These are phyloP conservation scores for Astrephomene gubernaculifera DNA, from an alignment of 139 green algal species.

Conservation along the genomic window DNA sequence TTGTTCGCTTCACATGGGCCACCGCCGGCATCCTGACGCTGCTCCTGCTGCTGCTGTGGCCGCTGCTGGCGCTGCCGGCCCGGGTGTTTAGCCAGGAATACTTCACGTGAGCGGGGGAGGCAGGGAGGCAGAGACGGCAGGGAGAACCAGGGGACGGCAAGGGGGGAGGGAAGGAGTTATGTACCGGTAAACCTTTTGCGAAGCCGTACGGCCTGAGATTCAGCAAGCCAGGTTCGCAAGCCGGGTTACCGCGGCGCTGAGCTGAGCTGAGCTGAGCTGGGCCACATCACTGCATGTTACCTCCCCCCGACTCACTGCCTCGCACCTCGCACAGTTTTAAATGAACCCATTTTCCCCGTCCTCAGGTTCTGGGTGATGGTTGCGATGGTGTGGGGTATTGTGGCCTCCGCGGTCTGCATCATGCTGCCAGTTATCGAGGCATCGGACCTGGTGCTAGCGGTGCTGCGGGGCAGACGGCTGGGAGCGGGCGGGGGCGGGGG, in stretches of 20 bases:
- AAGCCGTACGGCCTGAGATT: no score
- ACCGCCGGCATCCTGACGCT: constrained; percentile 68
- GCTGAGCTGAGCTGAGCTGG: no score
- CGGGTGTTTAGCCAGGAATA: constrained; percentile 71
- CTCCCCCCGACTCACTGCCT: no score
- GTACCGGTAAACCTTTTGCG: no score
- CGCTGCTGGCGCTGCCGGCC: constrained; percentile 73
- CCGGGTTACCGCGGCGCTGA: no score
- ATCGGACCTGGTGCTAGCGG: constrained; percentile 45
- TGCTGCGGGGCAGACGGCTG: constrained; percentile 8
- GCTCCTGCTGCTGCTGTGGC: constrained; percentile 79
- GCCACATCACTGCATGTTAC: no score
- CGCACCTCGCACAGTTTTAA: no score
- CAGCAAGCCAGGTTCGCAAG: no score
- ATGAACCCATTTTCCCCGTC: no score
- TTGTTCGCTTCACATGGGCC: constrained; percentile 52
- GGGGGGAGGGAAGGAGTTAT: no score
- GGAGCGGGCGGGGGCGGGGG: background rate
- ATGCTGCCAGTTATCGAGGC: constrained; percentile 76
- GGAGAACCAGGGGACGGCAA: no score
- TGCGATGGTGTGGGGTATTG: constrained; percentile 75
- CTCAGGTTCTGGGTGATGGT: constrained; percentile 78
- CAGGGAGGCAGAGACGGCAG: no score
- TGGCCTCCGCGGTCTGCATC: constrained; percentile 72
- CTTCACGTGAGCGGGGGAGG: constrained; percentile 43